These are phyloP conservation scores for Aphanocladium album DNA, from an alignment of 2,329 filamentous ascomycete genomes.

Conservation along the genomic window DNA sequence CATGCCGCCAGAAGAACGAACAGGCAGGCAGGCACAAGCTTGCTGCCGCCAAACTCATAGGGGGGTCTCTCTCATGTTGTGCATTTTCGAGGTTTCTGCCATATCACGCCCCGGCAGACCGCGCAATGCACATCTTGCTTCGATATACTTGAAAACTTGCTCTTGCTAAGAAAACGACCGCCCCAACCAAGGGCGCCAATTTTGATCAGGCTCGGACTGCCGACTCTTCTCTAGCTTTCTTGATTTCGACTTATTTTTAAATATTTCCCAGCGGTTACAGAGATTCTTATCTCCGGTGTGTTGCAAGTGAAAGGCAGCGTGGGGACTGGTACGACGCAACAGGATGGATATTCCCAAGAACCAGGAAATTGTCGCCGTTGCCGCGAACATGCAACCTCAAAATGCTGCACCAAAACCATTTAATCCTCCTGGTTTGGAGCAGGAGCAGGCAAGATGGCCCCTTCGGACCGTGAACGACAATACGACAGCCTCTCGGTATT, in stretches of 20 bases:
- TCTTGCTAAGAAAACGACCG: neutral
- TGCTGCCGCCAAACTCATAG: neutral
- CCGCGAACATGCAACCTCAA: neutral
- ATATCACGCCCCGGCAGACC: neutral
- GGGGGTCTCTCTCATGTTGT: neutral
- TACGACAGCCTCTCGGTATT: neutral
- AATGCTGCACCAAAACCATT: neutral
- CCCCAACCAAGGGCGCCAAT: neutral
- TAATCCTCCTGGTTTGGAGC: neutral
- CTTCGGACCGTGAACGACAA: constrained; percentile 8
- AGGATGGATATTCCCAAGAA: neutral
- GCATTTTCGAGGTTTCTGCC: neutral
- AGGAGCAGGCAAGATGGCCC: neutral
- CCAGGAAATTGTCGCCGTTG: neutral
- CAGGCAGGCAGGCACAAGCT: neutral
- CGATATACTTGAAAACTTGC: constrained; percentile 12
- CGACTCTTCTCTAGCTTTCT: neutral
- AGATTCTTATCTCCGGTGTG: neutral
- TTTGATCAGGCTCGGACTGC: neutral
- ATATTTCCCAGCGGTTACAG: constrained; percentile 3
- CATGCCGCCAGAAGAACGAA: neutral
- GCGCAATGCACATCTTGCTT: constrained; percentile 10
- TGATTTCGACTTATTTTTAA: constrained; percentile 3
- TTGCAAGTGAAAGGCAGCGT: neutral
- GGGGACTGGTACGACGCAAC: neutral